These are phyloP conservation scores for Wolfiporia cocos DNA, from an alignment of 1,284 basidiomycete genomes.

Conservation along the genomic window DNA sequence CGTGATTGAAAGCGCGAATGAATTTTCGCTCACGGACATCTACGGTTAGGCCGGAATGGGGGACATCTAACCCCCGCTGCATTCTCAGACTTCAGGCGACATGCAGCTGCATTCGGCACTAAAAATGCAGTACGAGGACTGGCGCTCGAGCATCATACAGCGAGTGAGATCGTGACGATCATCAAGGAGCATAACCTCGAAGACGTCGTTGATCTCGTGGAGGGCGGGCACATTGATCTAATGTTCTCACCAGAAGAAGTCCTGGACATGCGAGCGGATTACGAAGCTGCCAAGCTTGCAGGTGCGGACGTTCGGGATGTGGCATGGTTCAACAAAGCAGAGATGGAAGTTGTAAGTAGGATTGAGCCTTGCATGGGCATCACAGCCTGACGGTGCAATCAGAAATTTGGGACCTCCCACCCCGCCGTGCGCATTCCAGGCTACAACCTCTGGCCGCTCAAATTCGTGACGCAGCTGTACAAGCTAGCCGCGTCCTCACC, in stretches of 20 bases:
- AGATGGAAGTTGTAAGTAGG: slow-evolving; percentile 39
- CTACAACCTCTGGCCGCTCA: slow-evolving; percentile 73
- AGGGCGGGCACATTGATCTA: slow-evolving; percentile 49
- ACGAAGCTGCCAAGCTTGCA: slow-evolving; percentile 45
- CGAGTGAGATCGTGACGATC: slow-evolving; percentile 41
- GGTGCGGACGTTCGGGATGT: slow-evolving; percentile 43
- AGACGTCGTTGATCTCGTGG: slow-evolving; percentile 55
- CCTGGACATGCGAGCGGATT: slow-evolving; percentile 35
- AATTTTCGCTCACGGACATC: too few species aligned
- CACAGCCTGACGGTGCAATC: not conserved
- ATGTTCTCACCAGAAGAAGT: slow-evolving; percentile 44
- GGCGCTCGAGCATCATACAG: slow-evolving; percentile 54
- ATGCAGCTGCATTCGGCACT: slow-evolving; percentile 35
- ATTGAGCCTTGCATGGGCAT: slow-evolving; percentile 6
- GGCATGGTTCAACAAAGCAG: slow-evolving; percentile 40
- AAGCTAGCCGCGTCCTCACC: slow-evolving; percentile 30
- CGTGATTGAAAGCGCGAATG: too few species aligned
- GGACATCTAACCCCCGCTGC: slow-evolving; percentile 62
- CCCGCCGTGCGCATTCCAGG: slow-evolving; percentile 46
- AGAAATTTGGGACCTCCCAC: slow-evolving; percentile 53
- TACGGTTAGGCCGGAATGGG: slow-evolving; percentile 59
- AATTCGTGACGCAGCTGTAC: slow-evolving; percentile 65
- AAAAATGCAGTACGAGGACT: slow-evolving; percentile 51
- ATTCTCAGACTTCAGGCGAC: slow-evolving; percentile 40
- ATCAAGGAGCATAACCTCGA: slow-evolving; percentile 38